Base-by-base conservation (phyloP, 2,329 filamentous ascomycete genomes). In the Hymenoscyphus fraxineus region DNA sequence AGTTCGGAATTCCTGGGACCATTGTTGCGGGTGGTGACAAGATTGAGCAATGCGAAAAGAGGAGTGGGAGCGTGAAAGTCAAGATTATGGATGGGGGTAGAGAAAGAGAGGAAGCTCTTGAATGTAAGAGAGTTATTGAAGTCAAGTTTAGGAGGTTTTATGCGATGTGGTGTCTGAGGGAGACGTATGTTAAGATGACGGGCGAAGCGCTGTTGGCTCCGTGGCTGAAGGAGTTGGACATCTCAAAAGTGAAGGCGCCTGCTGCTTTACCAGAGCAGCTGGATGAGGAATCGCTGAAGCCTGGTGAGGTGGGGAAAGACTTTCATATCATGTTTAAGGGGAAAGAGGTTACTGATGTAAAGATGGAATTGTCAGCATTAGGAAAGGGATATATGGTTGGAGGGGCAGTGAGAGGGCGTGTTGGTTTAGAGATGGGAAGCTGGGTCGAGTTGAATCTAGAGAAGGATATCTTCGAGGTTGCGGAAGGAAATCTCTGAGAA, bases 131-230 rank as follows among this genome's bases (percentile, higher is more conserved):
- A 6, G 64, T 85, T n/a, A 78, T 84, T 19, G 87, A 89, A 65
- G 81, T 78, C 27, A 88, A 87, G 73, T 78, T 93, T 35, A 81
- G 89, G 5, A 81, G 84, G 61, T 94, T 94, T 74, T 94, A 93
- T 74, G 84, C 89, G 0, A 85, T 90, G 65, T 94, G 90, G 88
- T 91, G 88, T 75, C 82, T 92, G 75, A 87, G 91, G 70, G 91
- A 94, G 78, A 88, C 90, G 0, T 93, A 91, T 74, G 87, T 93
- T 76, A 94, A 93, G 83, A 87, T 94, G 79, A 90, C 89, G 38
- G 91, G 91, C 32, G 89, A 93, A 71, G 91, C 89, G 0, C 80
- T 94, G 64, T 80, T 93, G 9, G 91, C 91, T 0, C 80, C 81
- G 3, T 94, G 91, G 91, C 80, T 94, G 59, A 79, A 79, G 60